Evolutionary conservation across 2,329 filamentous ascomycete genomes (phyloP).

Genomic region (Orbilia ellipsospora): DNA sequence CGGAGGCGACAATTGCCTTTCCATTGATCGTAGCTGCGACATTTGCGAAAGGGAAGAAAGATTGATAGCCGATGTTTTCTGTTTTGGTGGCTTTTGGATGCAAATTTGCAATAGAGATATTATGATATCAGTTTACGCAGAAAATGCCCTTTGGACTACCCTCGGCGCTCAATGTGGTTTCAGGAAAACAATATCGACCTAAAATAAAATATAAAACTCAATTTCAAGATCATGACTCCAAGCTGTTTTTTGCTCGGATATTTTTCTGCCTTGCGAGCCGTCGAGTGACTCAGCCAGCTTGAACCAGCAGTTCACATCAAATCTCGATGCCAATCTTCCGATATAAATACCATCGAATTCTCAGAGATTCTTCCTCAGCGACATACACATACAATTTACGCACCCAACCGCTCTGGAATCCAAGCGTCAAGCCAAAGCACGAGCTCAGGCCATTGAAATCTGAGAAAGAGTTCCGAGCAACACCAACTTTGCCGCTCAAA

Average conservation of each 20-base stretch:
- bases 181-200: too few relatives aligned
- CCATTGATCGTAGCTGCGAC: constrained; percentile 75
- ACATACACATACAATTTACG: background rate
- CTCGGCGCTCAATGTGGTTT: background rate
- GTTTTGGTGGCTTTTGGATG: background rate
- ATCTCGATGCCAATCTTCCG: background rate
- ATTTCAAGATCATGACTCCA: background rate
- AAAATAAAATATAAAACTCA: too few relatives aligned
- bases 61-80: background rate
- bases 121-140: background rate
- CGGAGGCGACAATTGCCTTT: constrained; percentile 75
- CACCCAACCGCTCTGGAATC: background rate
- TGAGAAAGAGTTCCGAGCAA: background rate
- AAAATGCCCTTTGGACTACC: background rate
- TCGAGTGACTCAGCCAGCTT: constrained; percentile 11
- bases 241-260: too few relatives aligned
- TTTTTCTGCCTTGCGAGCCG: constrained; percentile 36
- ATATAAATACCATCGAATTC: constrained; percentile 17
- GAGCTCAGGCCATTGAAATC: background rate
- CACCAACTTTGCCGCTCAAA: constrained; percentile 18
- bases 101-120: background rate
- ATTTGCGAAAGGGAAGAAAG: constrained; percentile 66
- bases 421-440: background rate
- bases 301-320: background rate
- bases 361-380: background rate